Base-by-base conservation (phyloP, 2,329 filamentous ascomycete species). In the Cadophora sp. region DNA sequence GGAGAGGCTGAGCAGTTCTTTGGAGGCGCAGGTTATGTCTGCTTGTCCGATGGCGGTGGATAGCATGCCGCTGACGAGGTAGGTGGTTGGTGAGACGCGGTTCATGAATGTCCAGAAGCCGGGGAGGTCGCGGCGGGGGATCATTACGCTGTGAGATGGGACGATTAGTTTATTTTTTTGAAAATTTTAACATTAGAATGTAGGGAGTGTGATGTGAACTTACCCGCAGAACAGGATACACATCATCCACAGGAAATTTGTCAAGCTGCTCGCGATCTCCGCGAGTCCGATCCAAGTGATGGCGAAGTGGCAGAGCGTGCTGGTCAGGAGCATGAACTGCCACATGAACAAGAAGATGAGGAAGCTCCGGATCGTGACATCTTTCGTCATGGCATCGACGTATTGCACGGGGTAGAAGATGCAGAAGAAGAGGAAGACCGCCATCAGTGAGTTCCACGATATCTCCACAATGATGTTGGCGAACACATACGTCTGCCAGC, bases 361-460 rank as follows among this genome's bases (percentile, higher is more conserved):
- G 0, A 83, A 91, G 12, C 92, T 92, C 37, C 93, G 91, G 74
- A 93, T 88, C 4, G 85, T 77, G 0, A 90, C 86, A 70, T 88
- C 82, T 68, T 85, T 85, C 3, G 88, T 87, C n/a, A 83, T 80
- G 1, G 92, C 91, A 76, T 95, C 94, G 68, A 81, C 80, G 78
- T 92, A 89, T 9, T 95, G 85, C 1, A 97, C 87, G 0, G 93
- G 92, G 77, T 94, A 97, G 83, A 97, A 97, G 87, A 92, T 95
- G 78, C 85, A 89, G 76, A 93, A 85, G 83, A 84, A 97, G 82
- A 94, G 90, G 72, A 97, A 81, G n/a, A 90, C 84, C 3, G 89
- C 87, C 85, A 92, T 90, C 53, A 96, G 80, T 0, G 69, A 59
- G 77, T 96, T 93, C 90, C 92, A 97, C 0, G 93, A 92, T 2